phyloP scores from a whole-genome alignment of 495 filamentous ascomycete species.

The Cudoniella acicularis region DNA sequence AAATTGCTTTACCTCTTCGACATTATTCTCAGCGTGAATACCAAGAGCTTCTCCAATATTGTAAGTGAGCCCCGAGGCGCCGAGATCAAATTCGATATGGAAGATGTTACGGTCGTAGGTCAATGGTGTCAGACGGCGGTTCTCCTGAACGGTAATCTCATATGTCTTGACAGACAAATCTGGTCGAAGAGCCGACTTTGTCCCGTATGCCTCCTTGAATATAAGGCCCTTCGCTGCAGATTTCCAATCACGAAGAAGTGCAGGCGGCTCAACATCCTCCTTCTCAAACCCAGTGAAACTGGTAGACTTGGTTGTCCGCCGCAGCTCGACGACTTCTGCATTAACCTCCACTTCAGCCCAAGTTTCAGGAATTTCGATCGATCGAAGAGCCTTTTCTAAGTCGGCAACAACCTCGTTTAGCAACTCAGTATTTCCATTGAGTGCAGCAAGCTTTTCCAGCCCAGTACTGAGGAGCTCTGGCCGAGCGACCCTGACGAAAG shows the following conservation, averaged over 20 bases:
- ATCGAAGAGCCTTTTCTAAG: conserved; percentile 64
- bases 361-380: conserved; percentile 68
- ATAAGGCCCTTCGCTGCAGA: conserved; percentile 79
- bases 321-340: conserved; percentile 45
- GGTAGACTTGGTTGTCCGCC: conserved; percentile 61
- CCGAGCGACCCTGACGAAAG: conserved; percentile 72
- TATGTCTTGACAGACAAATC: conserved; percentile 82
- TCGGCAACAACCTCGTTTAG: conserved; percentile 61
- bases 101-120: conserved; percentile 98
- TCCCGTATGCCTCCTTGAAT: conserved; percentile 93
- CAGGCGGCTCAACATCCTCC: conserved; percentile 61
- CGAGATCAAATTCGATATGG: conserved; percentile 98
- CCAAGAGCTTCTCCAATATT: conserved; percentile 98
- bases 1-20: conserved; percentile 72
- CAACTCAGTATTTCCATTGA: conserved; percentile 50
- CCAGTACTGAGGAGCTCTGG: conserved; percentile 49
- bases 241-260: conserved; percentile 69
- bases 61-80: conserved; percentile 84
- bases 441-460: conserved; percentile 52
- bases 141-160: conserved; percentile 89
- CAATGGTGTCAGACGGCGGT: conserved; percentile 80
- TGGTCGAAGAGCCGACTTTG: conserved; percentile 69
- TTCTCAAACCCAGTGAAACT: conserved; percentile 81
- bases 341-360: conserved; percentile 71
- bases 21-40: conserved; percentile 91